Percentiles rank a stretch among this genome's conserved stretches.
Evolutionary conservation across 495 filamentous ascomycete species (phyloP).

Genomic region (Talaromyces proteolyticus): DNA sequence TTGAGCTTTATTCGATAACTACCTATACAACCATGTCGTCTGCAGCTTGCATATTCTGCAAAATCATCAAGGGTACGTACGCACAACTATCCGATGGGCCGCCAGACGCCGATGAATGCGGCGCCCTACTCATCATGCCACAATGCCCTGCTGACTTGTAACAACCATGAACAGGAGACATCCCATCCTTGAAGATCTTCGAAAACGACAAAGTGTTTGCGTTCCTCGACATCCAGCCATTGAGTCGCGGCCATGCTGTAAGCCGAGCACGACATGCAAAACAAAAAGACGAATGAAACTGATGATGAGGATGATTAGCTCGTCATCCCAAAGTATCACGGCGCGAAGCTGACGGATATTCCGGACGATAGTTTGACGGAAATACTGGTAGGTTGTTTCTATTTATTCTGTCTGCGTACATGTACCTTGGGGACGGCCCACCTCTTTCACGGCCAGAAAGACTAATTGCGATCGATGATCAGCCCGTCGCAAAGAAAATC

Average conservation of each 20-base stretch:
- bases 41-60: constrained; percentile 92
- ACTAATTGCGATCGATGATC: background rate
- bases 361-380: constrained; percentile 85
- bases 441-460: background rate
- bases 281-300: background rate
- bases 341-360: constrained; percentile 86
- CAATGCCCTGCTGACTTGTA: no score
- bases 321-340: constrained; percentile 94
- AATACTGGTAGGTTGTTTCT: constrained; percentile 58
- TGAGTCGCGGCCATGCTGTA: constrained; percentile 79
- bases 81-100: no score
- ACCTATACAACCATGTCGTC: constrained; percentile 26
- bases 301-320: no score
- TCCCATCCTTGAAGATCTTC: constrained; percentile 91
- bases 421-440: background rate
- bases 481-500: constrained; percentile 87
- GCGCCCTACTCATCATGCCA: no score
- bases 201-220: constrained; percentile 90
- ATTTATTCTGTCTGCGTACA: background rate
- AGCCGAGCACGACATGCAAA: constrained; percentile 11
- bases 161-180: constrained; percentile 78
- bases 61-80: constrained; percentile 88
- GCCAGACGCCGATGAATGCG: no score
- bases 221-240: constrained; percentile 92
- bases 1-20: background rate